phyloP scores from a whole-genome alignment of 352 stramenopile species.

The Thalassiosira livingstoniorum region DNA sequence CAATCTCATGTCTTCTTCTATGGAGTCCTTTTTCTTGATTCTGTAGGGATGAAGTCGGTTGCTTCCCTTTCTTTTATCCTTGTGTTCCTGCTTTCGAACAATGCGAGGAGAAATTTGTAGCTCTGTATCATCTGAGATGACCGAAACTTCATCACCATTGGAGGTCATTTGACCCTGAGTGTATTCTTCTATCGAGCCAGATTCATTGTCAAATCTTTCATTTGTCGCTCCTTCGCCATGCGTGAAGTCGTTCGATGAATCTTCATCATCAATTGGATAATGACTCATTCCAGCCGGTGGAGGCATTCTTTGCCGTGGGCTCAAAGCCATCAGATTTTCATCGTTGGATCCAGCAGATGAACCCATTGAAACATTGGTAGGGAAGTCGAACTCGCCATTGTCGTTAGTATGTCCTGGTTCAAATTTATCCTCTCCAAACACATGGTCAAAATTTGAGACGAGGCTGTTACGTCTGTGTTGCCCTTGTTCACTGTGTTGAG shows the following conservation, averaged over 20 bases:
- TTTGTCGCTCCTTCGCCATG: background rate
- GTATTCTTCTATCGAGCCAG: background rate
- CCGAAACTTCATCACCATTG: constrained; percentile 44
- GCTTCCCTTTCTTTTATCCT: constrained; percentile 19
- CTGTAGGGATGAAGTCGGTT: constrained; percentile 16
- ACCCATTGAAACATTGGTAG: constrained; percentile 1
- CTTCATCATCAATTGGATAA: constrained; percentile 6
- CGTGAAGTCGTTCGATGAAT: background rate
- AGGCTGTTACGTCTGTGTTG: too few species aligned
- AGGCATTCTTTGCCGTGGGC: background rate
- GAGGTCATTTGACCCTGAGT: background rate
- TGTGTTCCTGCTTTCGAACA: constrained; percentile 13
- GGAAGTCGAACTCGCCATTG: constrained; percentile 4
- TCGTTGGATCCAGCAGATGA: background rate
- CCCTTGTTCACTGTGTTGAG: too few species aligned
- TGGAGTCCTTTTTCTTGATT: constrained; percentile 51
- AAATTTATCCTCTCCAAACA: constrained; percentile 2
- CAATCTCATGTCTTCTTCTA: constrained; percentile 31
- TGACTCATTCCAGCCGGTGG: background rate
- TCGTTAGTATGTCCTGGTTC: background rate
- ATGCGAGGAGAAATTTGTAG: too few species aligned
- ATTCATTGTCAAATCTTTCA: background rate
- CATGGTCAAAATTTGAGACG: constrained; percentile 10
- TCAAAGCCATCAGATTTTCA: background rate
- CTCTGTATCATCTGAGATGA: constrained; percentile 59